Base-by-base conservation (phyloP, 306 rosid genomes). In the Senna siamea region DNA sequence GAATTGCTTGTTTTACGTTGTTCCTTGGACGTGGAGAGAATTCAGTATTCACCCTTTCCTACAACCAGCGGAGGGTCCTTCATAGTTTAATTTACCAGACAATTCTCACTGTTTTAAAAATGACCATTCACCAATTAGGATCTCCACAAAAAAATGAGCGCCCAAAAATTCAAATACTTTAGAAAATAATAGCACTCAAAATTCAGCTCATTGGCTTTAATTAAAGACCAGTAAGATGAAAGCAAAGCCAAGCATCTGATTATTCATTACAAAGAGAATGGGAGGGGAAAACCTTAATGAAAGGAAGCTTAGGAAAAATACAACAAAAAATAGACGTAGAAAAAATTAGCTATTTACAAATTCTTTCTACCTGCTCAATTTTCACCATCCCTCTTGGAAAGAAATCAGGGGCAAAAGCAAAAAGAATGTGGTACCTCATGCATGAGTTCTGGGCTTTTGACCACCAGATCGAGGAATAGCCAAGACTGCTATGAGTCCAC, bases 401-500 rank as follows among this genome's bases (percentile, higher is more conserved):
- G 71, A 77, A 77, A 62, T 48, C 64, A 35, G 17, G 37, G 75
- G 26, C 79, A 50, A 72, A 76, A 77, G 83, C 23, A 61, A 78
- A 80, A 80, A 71, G 79, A 82, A 74, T 78, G 74, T 20, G 76
- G 80, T 88, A 89, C 95, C 94, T 93, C 91, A 91, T 78, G 85
- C 82, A 40, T 72, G 67, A 70, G 81, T 68, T 84, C 90, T 82
- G 73, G 89, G 80, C 81, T 85, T 95, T 79, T 78, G 93, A 74
- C 82, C 76, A 75, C 89, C 72, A 62, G 98, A 74, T 60, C 84
- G 96, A 32, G 96, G 95, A 79, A 95, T 89, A 41, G 92, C 92
- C 79, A 92, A 74, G 81, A 95, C 75, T 82, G 97, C 84, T 85
- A 88, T 63, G 66, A 92, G 66, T 83, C 99, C 98, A 83, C 97